Conservation (phyloP, 768 basidiomycete genomes). For the Rossbeevera mucosa region DNA sequence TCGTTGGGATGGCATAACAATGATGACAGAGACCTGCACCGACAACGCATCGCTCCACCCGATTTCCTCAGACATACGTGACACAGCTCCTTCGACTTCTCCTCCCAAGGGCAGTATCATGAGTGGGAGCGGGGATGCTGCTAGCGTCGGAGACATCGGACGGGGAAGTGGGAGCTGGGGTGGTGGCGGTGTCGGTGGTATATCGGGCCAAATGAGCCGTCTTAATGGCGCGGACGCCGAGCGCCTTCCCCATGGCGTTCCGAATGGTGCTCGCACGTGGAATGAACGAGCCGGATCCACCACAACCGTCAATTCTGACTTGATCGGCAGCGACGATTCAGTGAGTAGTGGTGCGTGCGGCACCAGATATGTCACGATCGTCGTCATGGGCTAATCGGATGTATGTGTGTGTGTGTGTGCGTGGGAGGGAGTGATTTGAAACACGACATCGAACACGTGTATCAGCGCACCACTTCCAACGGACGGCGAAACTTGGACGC, state of each 20-base stretch:
- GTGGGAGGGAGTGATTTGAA: too few species aligned
- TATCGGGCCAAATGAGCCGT: background rate
- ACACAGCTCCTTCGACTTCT: background rate
- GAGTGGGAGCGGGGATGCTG: background rate
- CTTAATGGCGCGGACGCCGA: slow-evolving; percentile 1
- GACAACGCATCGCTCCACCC: slow-evolving; percentile 12
- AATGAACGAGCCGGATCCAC: background rate
- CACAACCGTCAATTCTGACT: background rate
- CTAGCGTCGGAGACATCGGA: too few species aligned
- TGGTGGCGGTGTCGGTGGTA: background rate
- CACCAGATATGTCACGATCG: slow-evolving; percentile 5
- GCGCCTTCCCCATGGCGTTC: background rate
- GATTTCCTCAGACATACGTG: background rate
- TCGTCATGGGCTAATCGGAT: slow-evolving; percentile 30
- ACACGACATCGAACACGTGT: background rate
- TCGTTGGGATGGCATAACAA: slow-evolving; percentile 37
- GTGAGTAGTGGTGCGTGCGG: background rate
- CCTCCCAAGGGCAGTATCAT: background rate
- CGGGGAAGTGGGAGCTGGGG: background rate
- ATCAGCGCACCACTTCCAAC: background rate
- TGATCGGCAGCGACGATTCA: background rate
- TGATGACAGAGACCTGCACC: slow-evolving; percentile 37
- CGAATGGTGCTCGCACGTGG: background rate
- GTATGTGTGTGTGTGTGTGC: too few species aligned
- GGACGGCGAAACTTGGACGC: background rate